These are phyloP conservation scores for Immersiella caudata DNA, from an alignment of 495 filamentous ascomycete genomes.

Conservation along the genomic window DNA sequence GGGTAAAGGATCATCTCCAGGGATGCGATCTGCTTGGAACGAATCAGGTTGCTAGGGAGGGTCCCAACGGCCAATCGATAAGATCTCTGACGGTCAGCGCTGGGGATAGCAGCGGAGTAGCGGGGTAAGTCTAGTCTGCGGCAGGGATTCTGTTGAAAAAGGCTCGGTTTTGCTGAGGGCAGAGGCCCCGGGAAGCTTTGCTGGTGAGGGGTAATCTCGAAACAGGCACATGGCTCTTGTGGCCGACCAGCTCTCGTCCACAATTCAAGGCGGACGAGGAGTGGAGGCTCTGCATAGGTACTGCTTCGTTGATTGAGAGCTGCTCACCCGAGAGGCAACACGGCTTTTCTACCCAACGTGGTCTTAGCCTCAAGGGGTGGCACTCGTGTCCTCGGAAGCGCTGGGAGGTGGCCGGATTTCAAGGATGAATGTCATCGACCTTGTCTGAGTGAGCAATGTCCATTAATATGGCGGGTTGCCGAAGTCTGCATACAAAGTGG, in stretches of 20 bases:
- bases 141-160: conserved; percentile 16
- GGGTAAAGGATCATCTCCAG: conserved; percentile 31
- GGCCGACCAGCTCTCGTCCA: not conserved
- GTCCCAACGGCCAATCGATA: conserved; percentile 29
- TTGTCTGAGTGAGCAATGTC: conserved; percentile 3
- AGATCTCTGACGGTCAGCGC: conserved; percentile 9
- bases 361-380: not conserved
- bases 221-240: conserved; percentile 4
- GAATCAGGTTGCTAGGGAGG: conserved; percentile 26
- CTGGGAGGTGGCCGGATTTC: not conserved
- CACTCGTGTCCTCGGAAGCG: not conserved
- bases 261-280: not conserved
- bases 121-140: conserved; percentile 21
- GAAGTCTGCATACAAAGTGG: conserved; percentile 16
- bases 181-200: not conserved
- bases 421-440: not conserved
- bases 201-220: conserved; percentile 11
- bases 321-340: not conserved
- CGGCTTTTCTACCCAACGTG: not conserved
- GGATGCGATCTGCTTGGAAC: conserved; percentile 22
- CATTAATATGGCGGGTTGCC: conserved; percentile 17
- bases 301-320: not conserved
- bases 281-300: not conserved
- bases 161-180: not conserved
- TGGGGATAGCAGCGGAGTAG: conserved; percentile 20